Percentiles rank a stretch among this genome's conserved stretches.
These are phyloP conservation scores for Dendrostoma leiphaemia DNA, from an alignment of 2,329 filamentous ascomycete genomes.

Conservation along the genomic window DNA sequence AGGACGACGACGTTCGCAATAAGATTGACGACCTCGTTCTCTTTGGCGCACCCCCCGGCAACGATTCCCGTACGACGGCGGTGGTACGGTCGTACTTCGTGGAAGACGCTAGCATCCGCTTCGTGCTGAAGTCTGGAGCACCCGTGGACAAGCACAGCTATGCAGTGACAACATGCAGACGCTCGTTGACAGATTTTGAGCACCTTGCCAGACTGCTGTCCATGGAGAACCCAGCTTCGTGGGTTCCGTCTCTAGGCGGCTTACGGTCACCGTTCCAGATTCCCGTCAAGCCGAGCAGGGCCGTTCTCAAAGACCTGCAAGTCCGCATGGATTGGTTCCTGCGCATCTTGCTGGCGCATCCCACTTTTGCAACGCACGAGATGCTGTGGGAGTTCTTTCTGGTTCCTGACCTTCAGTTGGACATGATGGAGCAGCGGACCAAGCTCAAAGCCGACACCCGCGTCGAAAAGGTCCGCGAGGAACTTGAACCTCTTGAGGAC, in stretches of 20 bases:
- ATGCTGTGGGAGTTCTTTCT: slow-evolving; percentile 99
- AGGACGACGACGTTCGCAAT: slow-evolving; percentile 96
- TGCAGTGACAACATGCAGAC: slow-evolving; percentile 90
- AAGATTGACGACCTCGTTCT: slow-evolving; percentile 91
- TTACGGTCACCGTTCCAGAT: slow-evolving; percentile 89
- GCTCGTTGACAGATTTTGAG: slow-evolving; percentile 87
- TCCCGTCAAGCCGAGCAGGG: slow-evolving; percentile 84
- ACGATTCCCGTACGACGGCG: slow-evolving; percentile 81
- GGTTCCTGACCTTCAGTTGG: slow-evolving; percentile 86
- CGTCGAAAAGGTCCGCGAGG: slow-evolving; percentile 81
- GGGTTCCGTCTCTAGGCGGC: slow-evolving; percentile 77
- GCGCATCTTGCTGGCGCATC: slow-evolving; percentile 80
- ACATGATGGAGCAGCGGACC: slow-evolving; percentile 87
- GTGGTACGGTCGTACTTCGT: slow-evolving; percentile 96
- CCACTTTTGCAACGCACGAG: slow-evolving; percentile 93
- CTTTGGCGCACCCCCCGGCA: slow-evolving; percentile 69
- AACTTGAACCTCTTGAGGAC: slow-evolving; percentile 80
- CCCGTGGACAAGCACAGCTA: slow-evolving; percentile 79
- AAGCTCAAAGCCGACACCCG: slow-evolving; percentile 81
- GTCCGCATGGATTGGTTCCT: slow-evolving; percentile 83
- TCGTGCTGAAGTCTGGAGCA: slow-evolving; percentile 91
- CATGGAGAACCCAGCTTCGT: slow-evolving; percentile 91
- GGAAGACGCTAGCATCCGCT: slow-evolving; percentile 88
- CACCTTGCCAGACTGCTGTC: slow-evolving; percentile 80
- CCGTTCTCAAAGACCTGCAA: slow-evolving; percentile 85